phyloP scores from a whole-genome alignment of 257 asterid genomes.

The Linaria vulgaris region DNA sequence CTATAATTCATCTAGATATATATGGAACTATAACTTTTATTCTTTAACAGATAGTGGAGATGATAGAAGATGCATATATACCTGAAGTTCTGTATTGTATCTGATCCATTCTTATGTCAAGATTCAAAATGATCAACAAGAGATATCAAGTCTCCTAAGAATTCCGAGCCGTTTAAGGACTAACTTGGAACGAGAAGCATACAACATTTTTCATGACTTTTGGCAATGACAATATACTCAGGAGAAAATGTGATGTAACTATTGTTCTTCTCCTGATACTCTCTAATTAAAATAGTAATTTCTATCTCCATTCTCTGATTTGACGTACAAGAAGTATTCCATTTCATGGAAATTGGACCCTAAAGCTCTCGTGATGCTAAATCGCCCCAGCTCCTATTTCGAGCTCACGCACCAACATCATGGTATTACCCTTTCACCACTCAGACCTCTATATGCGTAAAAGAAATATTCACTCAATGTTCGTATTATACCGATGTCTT shows the following conservation, averaged over 20 bases:
- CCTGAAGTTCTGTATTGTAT: conserved; percentile 26
- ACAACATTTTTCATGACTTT: conserved; percentile 22
- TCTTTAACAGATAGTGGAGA: conserved; percentile 40
- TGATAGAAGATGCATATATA: conserved; percentile 31
- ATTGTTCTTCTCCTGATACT: background rate
- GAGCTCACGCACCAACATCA: too few relatives aligned
- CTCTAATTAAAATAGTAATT: too few relatives aligned
- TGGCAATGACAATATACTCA: conserved; percentile 30
- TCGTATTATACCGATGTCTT: too few relatives aligned
- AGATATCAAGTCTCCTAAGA: conserved; percentile 32
- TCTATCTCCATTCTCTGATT: too few relatives aligned
- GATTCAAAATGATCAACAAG: conserved; percentile 24
- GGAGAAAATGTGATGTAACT: conserved; percentile 29
- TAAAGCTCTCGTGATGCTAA: too few relatives aligned
- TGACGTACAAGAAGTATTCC: too few relatives aligned
- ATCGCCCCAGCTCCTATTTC: too few relatives aligned
- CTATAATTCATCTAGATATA: background rate
- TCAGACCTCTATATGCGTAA: too few relatives aligned
- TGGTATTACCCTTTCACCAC: too few relatives aligned
- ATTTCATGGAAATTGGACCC: too few relatives aligned
- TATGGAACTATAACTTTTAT: conserved; percentile 19
- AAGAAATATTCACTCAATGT: too few relatives aligned
- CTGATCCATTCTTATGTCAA: conserved; percentile 28
- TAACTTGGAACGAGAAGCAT: conserved; percentile 32
- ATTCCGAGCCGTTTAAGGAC: conserved; percentile 30